Percentiles rank a stretch among this genome's conserved stretches.
These are phyloP conservation scores for Penicillium sp. DNA, from an alignment of 2,329 filamentous ascomycete species.

Conservation along the genomic window DNA sequence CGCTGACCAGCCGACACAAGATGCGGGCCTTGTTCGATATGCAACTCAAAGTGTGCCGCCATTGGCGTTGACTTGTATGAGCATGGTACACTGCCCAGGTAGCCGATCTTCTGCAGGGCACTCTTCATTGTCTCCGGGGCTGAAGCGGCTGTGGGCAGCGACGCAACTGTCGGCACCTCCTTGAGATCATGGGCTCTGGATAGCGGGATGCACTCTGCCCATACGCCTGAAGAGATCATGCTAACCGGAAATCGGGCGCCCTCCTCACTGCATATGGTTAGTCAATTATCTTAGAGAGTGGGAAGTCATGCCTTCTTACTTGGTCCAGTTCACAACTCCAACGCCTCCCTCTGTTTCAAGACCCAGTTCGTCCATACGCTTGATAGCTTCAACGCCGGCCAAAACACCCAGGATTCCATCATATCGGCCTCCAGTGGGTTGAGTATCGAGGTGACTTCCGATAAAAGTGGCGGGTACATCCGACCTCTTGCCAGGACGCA, in stretches of 20 bases:
- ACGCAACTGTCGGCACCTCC: slow-evolving; percentile 52
- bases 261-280: slow-evolving; percentile 58
- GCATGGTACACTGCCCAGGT: slow-evolving; percentile 54
- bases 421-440: slow-evolving; percentile 47
- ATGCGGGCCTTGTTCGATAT: slow-evolving; percentile 78
- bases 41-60: slow-evolving; percentile 71
- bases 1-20: slow-evolving; percentile 60
- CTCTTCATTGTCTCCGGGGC: slow-evolving; percentile 59
- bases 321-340: slow-evolving; percentile 60
- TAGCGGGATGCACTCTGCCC: slow-evolving; percentile 61
- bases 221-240: slow-evolving; percentile 69
- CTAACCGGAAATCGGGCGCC: slow-evolving; percentile 69
- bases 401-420: slow-evolving; percentile 67
- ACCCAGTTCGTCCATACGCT: slow-evolving; percentile 60
- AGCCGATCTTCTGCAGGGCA: slow-evolving; percentile 68
- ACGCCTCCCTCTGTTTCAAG: slow-evolving; percentile 66
- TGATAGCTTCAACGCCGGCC: slow-evolving; percentile 68
- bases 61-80: slow-evolving; percentile 58
- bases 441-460: slow-evolving; percentile 65
- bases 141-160: slow-evolving; percentile 44
- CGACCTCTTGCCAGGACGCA: slow-evolving; percentile 56
- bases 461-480: slow-evolving; percentile 61
- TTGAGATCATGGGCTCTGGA: slow-evolving; percentile 57
- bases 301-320: slow-evolving; percentile 18
- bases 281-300: not conserved